A percentile compares a stretch with the other conserved stretches of the same genome.
Evolutionary conservation across 257 asterid genomes (phyloP).

Genomic region (Solanum clarkiae): DNA sequence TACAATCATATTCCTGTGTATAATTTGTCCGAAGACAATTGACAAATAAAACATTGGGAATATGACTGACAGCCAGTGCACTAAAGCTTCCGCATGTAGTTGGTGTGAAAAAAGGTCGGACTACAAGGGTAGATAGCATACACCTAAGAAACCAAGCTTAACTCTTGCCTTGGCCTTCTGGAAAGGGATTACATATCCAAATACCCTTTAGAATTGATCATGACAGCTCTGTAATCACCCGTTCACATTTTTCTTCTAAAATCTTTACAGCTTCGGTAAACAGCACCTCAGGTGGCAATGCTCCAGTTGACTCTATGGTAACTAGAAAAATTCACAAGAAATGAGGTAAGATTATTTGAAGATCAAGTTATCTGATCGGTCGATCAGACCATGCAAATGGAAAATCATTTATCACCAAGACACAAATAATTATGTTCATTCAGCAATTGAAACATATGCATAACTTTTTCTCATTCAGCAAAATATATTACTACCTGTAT

Average conservation of each 20-base stretch:
- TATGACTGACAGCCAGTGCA: neutral
- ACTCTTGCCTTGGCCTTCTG: neutral
- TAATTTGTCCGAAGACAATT: neutral
- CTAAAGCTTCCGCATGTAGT: neutral
- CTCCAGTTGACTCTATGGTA: conserved; percentile 85
- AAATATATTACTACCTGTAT: neutral
- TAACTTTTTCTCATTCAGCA: neutral
- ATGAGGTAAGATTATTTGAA: neutral
- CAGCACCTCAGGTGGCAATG: conserved; percentile 72
- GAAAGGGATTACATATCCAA: neutral
- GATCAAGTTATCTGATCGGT: neutral
- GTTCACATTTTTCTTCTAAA: conserved; percentile 77
- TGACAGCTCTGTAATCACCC: conserved; percentile 64
- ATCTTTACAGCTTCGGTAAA: conserved; percentile 89
- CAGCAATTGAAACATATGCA: neutral
- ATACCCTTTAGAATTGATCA: conserved; percentile 7
- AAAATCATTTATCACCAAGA: neutral
- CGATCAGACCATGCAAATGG: neutral
- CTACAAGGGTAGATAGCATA: neutral
- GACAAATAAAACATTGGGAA: neutral
- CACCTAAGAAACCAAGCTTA: neutral
- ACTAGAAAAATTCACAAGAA: conserved; percentile 24
- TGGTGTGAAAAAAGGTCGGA: neutral
- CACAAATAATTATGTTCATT: neutral
- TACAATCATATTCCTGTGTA: neutral